A percentile compares a stretch with the other conserved stretches of the same genome.
These are phyloP conservation scores for Misopates orontium DNA, from an alignment of 257 asterid species.

Conservation along the genomic window DNA sequence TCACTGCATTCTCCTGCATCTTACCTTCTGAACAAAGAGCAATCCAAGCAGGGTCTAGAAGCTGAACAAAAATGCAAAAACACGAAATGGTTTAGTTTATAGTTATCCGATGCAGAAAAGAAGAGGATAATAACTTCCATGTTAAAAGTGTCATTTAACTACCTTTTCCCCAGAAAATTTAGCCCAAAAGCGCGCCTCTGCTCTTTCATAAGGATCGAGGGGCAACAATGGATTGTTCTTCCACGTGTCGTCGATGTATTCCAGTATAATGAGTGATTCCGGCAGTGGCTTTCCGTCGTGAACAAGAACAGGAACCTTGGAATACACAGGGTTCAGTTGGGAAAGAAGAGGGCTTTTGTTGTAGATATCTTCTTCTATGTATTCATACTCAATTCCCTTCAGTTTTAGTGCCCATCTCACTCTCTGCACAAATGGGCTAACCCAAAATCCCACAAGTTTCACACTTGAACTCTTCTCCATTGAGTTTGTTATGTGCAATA, in stretches of 20 bases:
- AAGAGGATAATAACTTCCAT: too few relatives aligned
- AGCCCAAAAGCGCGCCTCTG: slow-evolving; percentile 16
- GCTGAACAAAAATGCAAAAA: not conserved
- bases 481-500: too few relatives aligned
- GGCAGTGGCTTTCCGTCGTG: slow-evolving; percentile 9
- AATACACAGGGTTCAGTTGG: not conserved
- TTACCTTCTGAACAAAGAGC: slow-evolving; percentile 3
- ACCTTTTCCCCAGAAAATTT: slow-evolving; percentile 14
- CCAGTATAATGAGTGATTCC: slow-evolving; percentile 8
- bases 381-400: slow-evolving; percentile 11
- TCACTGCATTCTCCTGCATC: slow-evolving; percentile 14
- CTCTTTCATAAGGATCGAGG: slow-evolving; percentile 1
- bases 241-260: slow-evolving; percentile 7
- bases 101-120: too few relatives aligned
- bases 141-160: not conserved
- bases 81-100: not conserved
- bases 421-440: slow-evolving; percentile 16
- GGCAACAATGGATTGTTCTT: slow-evolving; percentile 2
- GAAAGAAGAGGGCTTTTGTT: slow-evolving; percentile 9
- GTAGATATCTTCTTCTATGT: slow-evolving; percentile 14
- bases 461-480: not conserved
- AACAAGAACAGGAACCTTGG: slow-evolving; percentile 18
- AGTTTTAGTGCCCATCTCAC: slow-evolving; percentile 13
- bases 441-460: slow-evolving; percentile 19
- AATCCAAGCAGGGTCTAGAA: not conserved